These are phyloP conservation scores for Fomes fomentarius DNA, from an alignment of 1,284 basidiomycete genomes.

Conservation along the genomic window DNA sequence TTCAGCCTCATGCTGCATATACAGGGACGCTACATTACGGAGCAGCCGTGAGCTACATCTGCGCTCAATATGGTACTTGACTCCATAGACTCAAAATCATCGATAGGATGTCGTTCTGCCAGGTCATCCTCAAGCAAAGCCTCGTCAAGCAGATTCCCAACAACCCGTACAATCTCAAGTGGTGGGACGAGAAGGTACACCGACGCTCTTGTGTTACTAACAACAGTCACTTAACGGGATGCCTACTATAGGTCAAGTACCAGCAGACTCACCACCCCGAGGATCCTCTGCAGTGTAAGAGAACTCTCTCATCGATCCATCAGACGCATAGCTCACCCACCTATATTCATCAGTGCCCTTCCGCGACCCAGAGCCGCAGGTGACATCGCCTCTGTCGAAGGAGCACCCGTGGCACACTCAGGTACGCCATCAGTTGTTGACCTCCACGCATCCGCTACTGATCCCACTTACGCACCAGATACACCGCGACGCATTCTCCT, in stretches of 20 bases:
- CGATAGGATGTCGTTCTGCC: constrained; percentile 30
- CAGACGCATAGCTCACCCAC: neutral
- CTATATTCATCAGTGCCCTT: constrained; percentile 29
- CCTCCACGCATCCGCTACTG: no score
- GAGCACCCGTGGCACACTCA: constrained; percentile 36
- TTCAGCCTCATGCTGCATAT: no score
- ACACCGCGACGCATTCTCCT: constrained; percentile 19
- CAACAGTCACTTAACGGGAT: neutral
- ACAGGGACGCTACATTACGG: constrained; percentile 28
- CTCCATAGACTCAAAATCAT: no score
- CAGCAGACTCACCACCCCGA: constrained; percentile 33
- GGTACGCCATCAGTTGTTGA: constrained; percentile 6
- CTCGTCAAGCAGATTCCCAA: constrained; percentile 11
- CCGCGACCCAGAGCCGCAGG: constrained; percentile 38
- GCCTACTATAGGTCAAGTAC: constrained; percentile 22
- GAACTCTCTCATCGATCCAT: constrained; percentile 10
- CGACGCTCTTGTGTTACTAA: neutral
- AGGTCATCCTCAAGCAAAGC: constrained; percentile 13
- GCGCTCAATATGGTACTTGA: no score
- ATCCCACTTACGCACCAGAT: no score
- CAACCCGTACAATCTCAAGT: constrained; percentile 14
- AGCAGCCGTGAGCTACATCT: constrained; percentile 28
- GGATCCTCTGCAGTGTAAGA: constrained; percentile 23
- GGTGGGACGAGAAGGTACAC: constrained; percentile 38
- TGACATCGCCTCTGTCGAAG: constrained; percentile 28